These are phyloP conservation scores for Claviceps lovelessii DNA, from an alignment of 2,329 filamentous ascomycete species.

Conservation along the genomic window DNA sequence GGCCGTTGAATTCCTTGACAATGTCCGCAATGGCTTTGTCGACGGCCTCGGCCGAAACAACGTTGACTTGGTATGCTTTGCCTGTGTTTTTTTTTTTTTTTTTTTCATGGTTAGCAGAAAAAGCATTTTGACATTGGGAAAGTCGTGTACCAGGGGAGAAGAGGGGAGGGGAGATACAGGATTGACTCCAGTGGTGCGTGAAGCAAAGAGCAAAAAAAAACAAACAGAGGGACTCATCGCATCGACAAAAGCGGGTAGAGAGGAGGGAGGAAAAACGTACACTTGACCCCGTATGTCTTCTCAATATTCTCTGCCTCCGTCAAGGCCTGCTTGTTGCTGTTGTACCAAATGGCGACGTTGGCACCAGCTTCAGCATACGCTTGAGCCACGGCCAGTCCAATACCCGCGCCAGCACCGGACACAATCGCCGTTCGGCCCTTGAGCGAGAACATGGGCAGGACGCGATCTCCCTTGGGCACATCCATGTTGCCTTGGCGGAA, in stretches of 20 bases:
- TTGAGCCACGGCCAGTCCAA: constrained; percentile 50
- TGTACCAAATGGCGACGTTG: constrained; percentile 60
- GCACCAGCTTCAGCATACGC: constrained; percentile 55
- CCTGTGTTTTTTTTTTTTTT: constrained; percentile 2
- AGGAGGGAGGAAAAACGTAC: constrained; percentile 26
- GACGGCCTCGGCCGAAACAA: constrained; percentile 38
- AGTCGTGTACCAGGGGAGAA: background rate
- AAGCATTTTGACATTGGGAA: background rate
- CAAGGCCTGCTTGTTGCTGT: constrained; percentile 50
- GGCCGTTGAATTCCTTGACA: constrained; percentile 54
- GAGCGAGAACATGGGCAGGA: constrained; percentile 54
- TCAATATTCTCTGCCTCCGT: constrained; percentile 49
- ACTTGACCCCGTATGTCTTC: constrained; percentile 51
- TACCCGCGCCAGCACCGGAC: constrained; percentile 51
- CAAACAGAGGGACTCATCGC: background rate
- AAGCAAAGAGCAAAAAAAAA: background rate
- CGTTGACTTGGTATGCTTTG: constrained; percentile 41
- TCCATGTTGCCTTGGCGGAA: constrained; percentile 45
- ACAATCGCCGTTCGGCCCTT: constrained; percentile 58
- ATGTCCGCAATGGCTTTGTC: constrained; percentile 36
- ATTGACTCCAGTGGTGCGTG: background rate
- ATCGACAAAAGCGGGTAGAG: background rate
- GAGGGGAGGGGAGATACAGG: too few relatives aligned
- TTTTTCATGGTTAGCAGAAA: too few relatives aligned
- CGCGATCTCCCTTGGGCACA: constrained; percentile 30